Percentiles rank a stretch among this genome's conserved stretches.
Conservation (phyloP, 1,139 yeast genomes). For the Yamadazyma mexicana region DNA sequence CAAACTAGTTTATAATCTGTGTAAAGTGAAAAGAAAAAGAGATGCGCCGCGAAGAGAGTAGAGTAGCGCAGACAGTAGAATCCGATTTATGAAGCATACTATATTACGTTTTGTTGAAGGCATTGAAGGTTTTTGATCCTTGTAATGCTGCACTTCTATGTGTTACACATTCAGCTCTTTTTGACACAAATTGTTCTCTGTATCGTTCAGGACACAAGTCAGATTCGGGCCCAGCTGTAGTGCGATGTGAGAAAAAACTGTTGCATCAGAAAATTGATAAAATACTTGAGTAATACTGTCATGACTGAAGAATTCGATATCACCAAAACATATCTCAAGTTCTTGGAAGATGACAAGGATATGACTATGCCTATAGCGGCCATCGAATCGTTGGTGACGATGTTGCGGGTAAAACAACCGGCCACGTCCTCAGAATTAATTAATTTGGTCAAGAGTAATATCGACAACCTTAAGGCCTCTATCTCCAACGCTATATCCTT, state of each 20-base stretch:
- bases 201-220: no score
- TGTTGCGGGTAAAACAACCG: slow-evolving; percentile 80
- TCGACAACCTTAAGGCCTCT: slow-evolving; percentile 67
- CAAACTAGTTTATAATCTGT: neutral
- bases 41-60: slow-evolving; percentile 3
- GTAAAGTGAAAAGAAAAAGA: neutral
- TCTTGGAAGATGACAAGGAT: slow-evolving; percentile 82
- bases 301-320: slow-evolving; percentile 57
- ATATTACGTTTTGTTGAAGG: no score
- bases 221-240: no score
- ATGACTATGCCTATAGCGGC: slow-evolving; percentile 99
- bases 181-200: no score
- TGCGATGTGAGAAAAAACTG: no score
- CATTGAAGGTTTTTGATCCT: no score
- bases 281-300: neutral
- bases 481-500: slow-evolving; percentile 90
- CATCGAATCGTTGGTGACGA: slow-evolving; percentile 86
- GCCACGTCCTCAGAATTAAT: slow-evolving; percentile 92
- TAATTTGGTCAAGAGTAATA: slow-evolving; percentile 74
- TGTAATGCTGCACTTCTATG: no score
- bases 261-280: neutral
- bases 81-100: no score
- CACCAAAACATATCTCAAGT: slow-evolving; percentile 73
- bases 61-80: no score
- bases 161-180: no score